Percentiles rank a stretch among this genome's conserved stretches.
Conservation (phyloP, 345 rosid species). For the Turritis glabra region DNA sequence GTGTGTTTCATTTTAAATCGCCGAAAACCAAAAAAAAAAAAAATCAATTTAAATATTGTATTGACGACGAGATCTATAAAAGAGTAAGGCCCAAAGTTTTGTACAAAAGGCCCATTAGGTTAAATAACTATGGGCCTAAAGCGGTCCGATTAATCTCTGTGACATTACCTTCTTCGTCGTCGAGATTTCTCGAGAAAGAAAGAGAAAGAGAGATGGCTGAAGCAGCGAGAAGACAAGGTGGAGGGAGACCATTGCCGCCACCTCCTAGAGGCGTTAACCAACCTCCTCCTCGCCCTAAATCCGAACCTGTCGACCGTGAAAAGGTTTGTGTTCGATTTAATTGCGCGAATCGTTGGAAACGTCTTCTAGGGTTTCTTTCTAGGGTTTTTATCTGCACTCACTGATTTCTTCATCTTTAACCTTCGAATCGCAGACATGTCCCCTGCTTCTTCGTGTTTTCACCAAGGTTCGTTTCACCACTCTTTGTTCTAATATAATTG, state of each 20-base stretch:
- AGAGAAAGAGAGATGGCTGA: constrained; percentile 55
- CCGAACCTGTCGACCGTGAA: constrained; percentile 81
- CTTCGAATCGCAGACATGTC: constrained; percentile 72
- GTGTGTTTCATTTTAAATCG: neutral
- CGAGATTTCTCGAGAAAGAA: constrained; percentile 6
- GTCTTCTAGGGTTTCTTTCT: constrained; percentile 14
- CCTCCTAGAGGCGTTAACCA: constrained; percentile 61
- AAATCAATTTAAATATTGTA: neutral
- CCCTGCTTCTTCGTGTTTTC: constrained; percentile 89
- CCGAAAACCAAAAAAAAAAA: neutral
- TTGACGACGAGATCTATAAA: neutral
- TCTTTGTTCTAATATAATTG: neutral
- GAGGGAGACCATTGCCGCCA: constrained; percentile 63
- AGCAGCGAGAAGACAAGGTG: constrained; percentile 56
- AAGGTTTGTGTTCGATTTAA: constrained; percentile 49
- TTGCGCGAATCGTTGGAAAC: neutral
- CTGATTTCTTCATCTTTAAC: neutral
- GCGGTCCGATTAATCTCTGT: neutral
- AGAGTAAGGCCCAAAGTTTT: neutral
- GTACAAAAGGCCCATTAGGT: neutral
- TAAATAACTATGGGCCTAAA: constrained; percentile 4
- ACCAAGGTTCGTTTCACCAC: constrained; percentile 63
- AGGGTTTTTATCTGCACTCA: neutral
- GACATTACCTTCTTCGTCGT: constrained; percentile 5
- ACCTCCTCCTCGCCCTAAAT: constrained; percentile 56